Percentiles rank a stretch among this genome's conserved stretches.
These are phyloP conservation scores for Fragilaria radians DNA, from an alignment of 108 stramenopile species.

Conservation along the genomic window DNA sequence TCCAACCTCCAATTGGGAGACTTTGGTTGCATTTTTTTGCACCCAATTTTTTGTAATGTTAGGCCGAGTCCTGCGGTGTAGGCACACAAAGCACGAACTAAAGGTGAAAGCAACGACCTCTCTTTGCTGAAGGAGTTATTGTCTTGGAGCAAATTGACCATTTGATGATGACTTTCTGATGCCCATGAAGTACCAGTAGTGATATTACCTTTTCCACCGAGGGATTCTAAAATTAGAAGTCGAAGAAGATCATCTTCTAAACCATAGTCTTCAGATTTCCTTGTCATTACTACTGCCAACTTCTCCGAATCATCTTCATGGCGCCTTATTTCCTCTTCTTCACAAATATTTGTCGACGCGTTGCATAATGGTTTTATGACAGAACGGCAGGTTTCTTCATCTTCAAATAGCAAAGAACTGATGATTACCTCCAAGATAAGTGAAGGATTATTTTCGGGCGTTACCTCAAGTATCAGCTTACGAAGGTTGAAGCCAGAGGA, in stretches of 20 bases:
- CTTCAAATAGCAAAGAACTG: conserved; percentile 15
- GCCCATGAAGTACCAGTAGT: background rate
- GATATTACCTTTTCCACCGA: conserved; percentile 15
- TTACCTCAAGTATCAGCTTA: conserved; percentile 16
- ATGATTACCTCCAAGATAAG: conserved; percentile 25
- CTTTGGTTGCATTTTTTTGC: conserved; percentile 2
- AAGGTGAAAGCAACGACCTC: conserved; percentile 5
- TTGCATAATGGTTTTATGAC: background rate
- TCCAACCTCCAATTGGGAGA: background rate
- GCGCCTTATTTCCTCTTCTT: conserved; percentile 18
- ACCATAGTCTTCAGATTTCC: conserved; percentile 13
- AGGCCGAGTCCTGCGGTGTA: conserved; percentile 39
- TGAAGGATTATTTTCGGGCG: conserved; percentile 16
- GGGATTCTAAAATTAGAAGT: conserved; percentile 21
- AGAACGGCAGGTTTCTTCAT: conserved; percentile 7
- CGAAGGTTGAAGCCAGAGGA: conserved; percentile 9
- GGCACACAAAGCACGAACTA: conserved; percentile 37
- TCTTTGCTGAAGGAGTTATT: no score
- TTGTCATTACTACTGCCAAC: conserved; percentile 21
- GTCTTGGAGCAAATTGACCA: background rate
- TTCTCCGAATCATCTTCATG: conserved; percentile 8
- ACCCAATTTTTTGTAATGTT: conserved; percentile 13
- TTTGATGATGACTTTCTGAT: background rate
- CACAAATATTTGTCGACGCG: conserved; percentile 2
- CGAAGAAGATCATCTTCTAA: conserved; percentile 44